These are phyloP conservation scores for Tylopilus vinaceipallidus DNA, from an alignment of 768 basidiomycete species.

Conservation along the genomic window DNA sequence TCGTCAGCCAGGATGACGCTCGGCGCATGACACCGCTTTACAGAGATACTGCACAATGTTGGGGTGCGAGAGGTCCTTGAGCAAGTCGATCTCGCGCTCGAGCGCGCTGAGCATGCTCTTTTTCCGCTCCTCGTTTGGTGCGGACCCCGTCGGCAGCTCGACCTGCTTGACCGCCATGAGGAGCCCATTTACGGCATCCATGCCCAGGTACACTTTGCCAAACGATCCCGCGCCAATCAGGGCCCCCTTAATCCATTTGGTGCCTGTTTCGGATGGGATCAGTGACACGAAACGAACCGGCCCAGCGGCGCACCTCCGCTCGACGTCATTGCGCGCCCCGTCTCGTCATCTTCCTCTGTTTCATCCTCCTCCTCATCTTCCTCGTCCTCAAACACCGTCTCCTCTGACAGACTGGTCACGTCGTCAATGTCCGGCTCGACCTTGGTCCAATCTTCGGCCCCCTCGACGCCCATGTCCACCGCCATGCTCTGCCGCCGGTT, in stretches of 20 bases:
- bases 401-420: constrained; percentile 45
- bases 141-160: constrained; percentile 80
- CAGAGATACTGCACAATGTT: constrained; percentile 99
- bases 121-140: constrained; percentile 88
- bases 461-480: constrained; percentile 44
- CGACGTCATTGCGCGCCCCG: constrained; percentile 52
- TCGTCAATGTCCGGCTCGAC: constrained; percentile 56
- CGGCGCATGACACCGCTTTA: constrained; percentile 43
- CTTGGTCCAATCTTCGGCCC: constrained; percentile 71
- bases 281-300: neutral
- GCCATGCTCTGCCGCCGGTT: constrained; percentile 53
- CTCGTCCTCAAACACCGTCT: constrained; percentile 46
- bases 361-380: constrained; percentile 50
- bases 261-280: constrained; percentile 46
- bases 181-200: constrained; percentile 87
- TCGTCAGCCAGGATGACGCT: neutral
- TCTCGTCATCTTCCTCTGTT: constrained; percentile 48
- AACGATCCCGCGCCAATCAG: constrained; percentile 94
- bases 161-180: constrained; percentile 99
- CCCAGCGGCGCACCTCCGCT: constrained; percentile 43
- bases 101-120: constrained; percentile 89
- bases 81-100: constrained; percentile 90
- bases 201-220: constrained; percentile 92
- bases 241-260: constrained; percentile 97
- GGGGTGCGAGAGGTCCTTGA: constrained; percentile 89